phyloP scores from a whole-genome alignment of 106 monocot genomes.

The Dendrobium catenatum region DNA sequence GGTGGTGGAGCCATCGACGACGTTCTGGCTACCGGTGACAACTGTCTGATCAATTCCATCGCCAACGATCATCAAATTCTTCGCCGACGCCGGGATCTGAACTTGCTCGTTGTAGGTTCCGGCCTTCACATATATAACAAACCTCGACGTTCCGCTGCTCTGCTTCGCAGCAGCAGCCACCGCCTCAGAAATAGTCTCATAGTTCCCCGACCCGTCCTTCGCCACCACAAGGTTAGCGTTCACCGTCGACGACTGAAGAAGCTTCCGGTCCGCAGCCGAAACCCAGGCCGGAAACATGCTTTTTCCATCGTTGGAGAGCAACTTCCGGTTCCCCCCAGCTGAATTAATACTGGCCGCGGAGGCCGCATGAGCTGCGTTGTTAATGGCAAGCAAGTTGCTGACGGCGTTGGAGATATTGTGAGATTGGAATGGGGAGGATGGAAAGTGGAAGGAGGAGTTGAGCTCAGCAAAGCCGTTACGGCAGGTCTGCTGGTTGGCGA shows the following conservation, averaged over 20 bases:
- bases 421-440: slow-evolving; percentile 8
- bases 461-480: slow-evolving; percentile 15
- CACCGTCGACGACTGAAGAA: slow-evolving; percentile 15
- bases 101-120: slow-evolving; percentile 31
- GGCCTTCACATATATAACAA: slow-evolving; percentile 27
- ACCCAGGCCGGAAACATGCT: slow-evolving; percentile 4
- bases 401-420: slow-evolving; percentile 14
- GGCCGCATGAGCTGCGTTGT: not conserved
- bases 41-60: slow-evolving; percentile 24
- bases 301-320: not conserved
- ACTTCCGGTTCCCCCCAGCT: not conserved
- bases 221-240: slow-evolving; percentile 17
- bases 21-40: slow-evolving; percentile 19
- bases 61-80: slow-evolving; percentile 28
- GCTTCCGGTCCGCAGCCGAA: slow-evolving; percentile 10
- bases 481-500: slow-evolving; percentile 21
- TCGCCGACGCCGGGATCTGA: not conserved
- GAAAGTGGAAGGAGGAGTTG: not conserved
- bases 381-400: slow-evolving; percentile 17
- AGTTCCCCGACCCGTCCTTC: slow-evolving; percentile 12
- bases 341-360: too few species aligned
- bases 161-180: slow-evolving; percentile 8
- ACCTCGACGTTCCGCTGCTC: slow-evolving; percentile 8
- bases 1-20: slow-evolving; percentile 17
- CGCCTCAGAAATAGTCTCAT: slow-evolving; percentile 16